Evolutionary conservation across 2,329 filamentous ascomycete genomes (phyloP), one percentile per base, ranked within the genome.

Genomic region (Penicillium expansum): DNA sequence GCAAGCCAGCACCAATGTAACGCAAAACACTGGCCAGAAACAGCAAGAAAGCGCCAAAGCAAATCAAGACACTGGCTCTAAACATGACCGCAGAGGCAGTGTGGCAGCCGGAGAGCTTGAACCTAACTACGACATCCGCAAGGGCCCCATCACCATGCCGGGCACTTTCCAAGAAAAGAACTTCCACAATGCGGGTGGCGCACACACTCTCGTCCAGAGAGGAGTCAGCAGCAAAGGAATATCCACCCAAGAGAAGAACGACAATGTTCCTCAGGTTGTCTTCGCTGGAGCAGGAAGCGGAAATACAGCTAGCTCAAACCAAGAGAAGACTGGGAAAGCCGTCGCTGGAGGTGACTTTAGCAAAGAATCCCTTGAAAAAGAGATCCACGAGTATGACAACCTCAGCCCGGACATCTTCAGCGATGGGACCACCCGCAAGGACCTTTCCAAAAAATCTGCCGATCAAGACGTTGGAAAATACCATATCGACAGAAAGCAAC

Each of bases 101-200:
- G 54, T 56, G 33, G 35, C 41, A 14, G 48, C 54, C 18, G 54
- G 54, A 33, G 18, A 47, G 6, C 54, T 56, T 13, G 42, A 52
- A 27, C 51, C 58, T 8, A 66, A 66, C 16, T 44, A 59, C n/a
- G 64, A 67, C 44, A 67, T 67, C 24, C 55, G 51, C 33, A 65
- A 52, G 20, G 64, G 64, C 4, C 64, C 64, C 14, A 63, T 65
- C 22, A 60, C 59, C 2, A 16, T n/a, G 13, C 52, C 54, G 11
- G 55, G 59, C 7, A 51, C 35, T n/a, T 56, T 52, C 20, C 54
- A 56, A 22, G 54, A 45, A 24, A 56, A 56, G 41, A 42, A 56
- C 6, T 56, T 11, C n/a, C 54, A 56, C 42, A 56, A 30, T 24
- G 2, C 22, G 16, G 52, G 42, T 6, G 56, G 53, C 13, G 49